These are phyloP conservation scores for Paraphaeosphaeria minitans DNA, from an alignment of 2,329 filamentous ascomycete genomes.

Conservation along the genomic window DNA sequence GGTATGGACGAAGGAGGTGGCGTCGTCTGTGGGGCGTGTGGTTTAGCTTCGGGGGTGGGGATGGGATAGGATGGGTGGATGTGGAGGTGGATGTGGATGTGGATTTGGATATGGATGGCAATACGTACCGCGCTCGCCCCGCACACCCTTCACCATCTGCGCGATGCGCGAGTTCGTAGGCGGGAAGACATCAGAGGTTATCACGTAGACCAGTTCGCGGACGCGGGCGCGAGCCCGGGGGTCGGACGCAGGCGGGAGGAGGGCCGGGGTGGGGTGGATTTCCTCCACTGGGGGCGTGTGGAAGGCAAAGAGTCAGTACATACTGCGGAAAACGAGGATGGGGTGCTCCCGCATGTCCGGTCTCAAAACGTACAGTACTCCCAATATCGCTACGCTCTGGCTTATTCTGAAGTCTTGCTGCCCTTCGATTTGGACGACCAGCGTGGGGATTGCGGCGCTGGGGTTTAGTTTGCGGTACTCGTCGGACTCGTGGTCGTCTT, in stretches of 20 bases:
- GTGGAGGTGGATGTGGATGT: no score
- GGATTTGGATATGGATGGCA: no score
- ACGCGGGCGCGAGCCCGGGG: slow-evolving; percentile 55
- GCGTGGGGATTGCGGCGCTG: slow-evolving; percentile 40
- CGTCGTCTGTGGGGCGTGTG: slow-evolving; percentile 1
- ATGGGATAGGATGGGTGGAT: no score
- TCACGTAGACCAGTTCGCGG: slow-evolving; percentile 60
- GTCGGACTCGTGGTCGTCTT: slow-evolving; percentile 51
- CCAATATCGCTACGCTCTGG: slow-evolving; percentile 63
- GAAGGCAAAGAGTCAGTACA: no score
- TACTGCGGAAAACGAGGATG: no score
- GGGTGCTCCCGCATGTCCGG: no score
- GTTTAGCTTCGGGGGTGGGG: no score
- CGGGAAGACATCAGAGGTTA: slow-evolving; percentile 64
- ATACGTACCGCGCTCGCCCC: slow-evolving; percentile 27
- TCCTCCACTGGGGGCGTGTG: slow-evolving; percentile 55
- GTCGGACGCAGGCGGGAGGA: slow-evolving; percentile 55
- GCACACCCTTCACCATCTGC: slow-evolving; percentile 53
- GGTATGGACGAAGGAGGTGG: slow-evolving; percentile 2
- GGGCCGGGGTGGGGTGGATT: slow-evolving; percentile 48
- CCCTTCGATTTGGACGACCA: slow-evolving; percentile 47
- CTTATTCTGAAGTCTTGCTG: slow-evolving; percentile 47
- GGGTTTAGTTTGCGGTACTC: slow-evolving; percentile 62
- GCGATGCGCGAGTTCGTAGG: slow-evolving; percentile 63
- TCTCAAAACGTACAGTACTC: slow-evolving; percentile 59